Evolutionary conservation across 176 grass and related monocot species (phyloP), one percentile per base, ranked within the genome.

Genomic region (Oryza glumipatula): DNA sequence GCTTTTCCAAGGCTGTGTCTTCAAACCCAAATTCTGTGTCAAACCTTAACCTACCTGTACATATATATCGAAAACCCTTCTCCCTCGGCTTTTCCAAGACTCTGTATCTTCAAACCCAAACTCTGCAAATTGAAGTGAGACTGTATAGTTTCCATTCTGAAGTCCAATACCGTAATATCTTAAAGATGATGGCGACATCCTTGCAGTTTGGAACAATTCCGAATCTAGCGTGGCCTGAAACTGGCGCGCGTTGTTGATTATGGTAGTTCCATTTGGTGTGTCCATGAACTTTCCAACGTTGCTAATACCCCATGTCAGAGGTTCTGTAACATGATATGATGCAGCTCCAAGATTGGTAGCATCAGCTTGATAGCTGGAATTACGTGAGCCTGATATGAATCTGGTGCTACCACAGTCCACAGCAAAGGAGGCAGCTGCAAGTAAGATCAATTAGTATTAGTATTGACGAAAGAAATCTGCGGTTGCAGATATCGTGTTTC

Each of bases 21-120:
- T 24, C 24, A 24, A 24, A 24, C 24, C 24, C 24, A 24, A 24
- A 24, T 24, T 24, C 24, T 24, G 24, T 24, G 24, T 24, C 24
- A 24, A 24, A 24, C 12, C 24, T 26, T 21, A 86, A 73, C 46
- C 9, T 17, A 95, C 96, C 87, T 98, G 96, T 14, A 95, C 46
- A 83, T 98, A 98, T 44, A 98, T 95, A 90, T 98, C 91, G 70
- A 98, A 98, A 85, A 90, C 67, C 76, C 96, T 93, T 77, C 85
- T 95, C 15, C 32, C 32, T 33, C 0, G 3, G 32, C 32, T 4
- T 4, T 33, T 33, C 32, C 32, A 33, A 33, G 32, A 33, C 32
- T 33, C 3, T 33, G 32, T 33, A 3, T 33, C 32, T 33, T 33
- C 32, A 33, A 33, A 3, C 32, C 32, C 32, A 33, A 33, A 0